phyloP scores from a whole-genome alignment of 257 asterid genomes.

The Linderniella brevidens region DNA sequence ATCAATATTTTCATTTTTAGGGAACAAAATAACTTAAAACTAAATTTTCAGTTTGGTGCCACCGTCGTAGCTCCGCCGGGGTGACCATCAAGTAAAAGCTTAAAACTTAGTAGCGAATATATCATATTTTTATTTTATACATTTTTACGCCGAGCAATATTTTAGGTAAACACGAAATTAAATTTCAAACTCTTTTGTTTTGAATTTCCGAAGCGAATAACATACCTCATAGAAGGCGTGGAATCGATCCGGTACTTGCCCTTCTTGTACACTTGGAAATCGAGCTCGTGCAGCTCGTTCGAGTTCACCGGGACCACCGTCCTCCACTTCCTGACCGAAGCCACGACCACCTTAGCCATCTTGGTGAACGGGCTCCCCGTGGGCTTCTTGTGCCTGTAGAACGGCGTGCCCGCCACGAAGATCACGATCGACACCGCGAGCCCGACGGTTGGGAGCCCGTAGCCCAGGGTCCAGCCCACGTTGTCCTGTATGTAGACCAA shows the following conservation, averaged over 20 bases:
- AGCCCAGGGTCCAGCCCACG: conserved; percentile 76
- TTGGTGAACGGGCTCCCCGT: conserved; percentile 77
- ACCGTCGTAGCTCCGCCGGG: too few species aligned
- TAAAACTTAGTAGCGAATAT: too few species aligned
- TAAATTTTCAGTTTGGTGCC: too few species aligned
- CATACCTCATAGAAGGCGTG: conserved; percentile 32
- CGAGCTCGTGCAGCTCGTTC: conserved; percentile 50
- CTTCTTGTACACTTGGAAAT: conserved; percentile 25
- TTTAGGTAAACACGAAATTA: too few species aligned
- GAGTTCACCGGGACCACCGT: conserved; percentile 38
- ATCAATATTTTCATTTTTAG: too few species aligned
- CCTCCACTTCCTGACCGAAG: conserved; percentile 45
- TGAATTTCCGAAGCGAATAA: neutral
- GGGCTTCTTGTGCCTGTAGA: conserved; percentile 64
- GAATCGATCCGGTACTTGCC: conserved; percentile 54
- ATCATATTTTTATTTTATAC: too few species aligned
- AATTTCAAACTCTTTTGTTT: too few species aligned
- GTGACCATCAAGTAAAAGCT: too few species aligned
- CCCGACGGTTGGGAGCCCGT: conserved; percentile 69
- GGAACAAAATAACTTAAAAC: too few species aligned
- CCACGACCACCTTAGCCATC: conserved; percentile 62
- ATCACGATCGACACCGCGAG: conserved; percentile 39
- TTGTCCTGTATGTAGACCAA: conserved; percentile 77
- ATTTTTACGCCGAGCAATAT: too few species aligned
- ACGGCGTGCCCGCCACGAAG: conserved; percentile 54